Conservation (phyloP, 1,139 yeast genomes). For the Magnusiomyces fungicola region DNA sequence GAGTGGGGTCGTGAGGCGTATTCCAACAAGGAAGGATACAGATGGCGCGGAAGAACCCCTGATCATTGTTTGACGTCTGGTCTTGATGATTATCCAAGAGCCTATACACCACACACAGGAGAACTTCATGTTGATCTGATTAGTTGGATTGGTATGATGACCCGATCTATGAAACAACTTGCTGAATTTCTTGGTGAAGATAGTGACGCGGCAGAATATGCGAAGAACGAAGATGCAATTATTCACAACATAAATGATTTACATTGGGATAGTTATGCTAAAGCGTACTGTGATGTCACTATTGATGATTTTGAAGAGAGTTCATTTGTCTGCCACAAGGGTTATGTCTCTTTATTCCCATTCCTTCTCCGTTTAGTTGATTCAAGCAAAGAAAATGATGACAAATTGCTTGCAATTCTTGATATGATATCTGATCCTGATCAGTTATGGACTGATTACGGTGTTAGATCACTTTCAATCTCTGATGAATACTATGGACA, state of each 20-base stretch:
- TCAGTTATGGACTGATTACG: slow-evolving; percentile 70
- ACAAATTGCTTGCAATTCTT: slow-evolving; percentile 44
- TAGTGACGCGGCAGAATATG: slow-evolving; percentile 51
- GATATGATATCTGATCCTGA: slow-evolving; percentile 58
- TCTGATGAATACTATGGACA: slow-evolving; percentile 58
- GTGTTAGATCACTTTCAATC: slow-evolving; percentile 75
- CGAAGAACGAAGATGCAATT: slow-evolving; percentile 49
- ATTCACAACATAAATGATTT: slow-evolving; percentile 55
- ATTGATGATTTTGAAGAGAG: slow-evolving; percentile 63
- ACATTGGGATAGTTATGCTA: slow-evolving; percentile 69
- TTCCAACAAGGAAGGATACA: slow-evolving; percentile 56
- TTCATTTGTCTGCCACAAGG: slow-evolving; percentile 73
- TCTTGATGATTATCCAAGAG: slow-evolving; percentile 90
- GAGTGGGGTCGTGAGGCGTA: slow-evolving; percentile 60
- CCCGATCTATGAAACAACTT: slow-evolving; percentile 68
- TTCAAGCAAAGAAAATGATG: slow-evolving; percentile 30
- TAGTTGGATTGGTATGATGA: slow-evolving; percentile 92
- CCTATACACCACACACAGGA: slow-evolving; percentile 71
- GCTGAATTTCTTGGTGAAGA: slow-evolving; percentile 55
- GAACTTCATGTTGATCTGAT: slow-evolving; percentile 86
- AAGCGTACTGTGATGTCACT: slow-evolving; percentile 78
- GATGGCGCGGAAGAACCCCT: slow-evolving; percentile 91
- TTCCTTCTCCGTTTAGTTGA: slow-evolving; percentile 68
- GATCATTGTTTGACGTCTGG: slow-evolving; percentile 91
- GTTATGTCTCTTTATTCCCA: slow-evolving; percentile 83